Conservation (phyloP, 75 land plant genomes). For the Picea glauca region DNA sequence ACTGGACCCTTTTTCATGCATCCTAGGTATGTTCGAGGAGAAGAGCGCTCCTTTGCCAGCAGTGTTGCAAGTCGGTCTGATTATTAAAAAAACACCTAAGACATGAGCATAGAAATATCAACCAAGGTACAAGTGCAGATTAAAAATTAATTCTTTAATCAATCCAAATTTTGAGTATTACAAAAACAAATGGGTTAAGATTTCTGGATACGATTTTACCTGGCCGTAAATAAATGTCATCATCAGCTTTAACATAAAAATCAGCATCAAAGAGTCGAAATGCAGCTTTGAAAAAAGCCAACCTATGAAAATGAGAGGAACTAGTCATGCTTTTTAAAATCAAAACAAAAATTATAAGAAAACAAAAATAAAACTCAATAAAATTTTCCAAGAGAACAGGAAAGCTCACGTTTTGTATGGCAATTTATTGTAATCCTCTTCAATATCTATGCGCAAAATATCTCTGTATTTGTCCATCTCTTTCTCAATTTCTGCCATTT, state of each 20-base stretch:
- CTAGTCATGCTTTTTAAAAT: background rate
- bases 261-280: constrained; percentile 82
- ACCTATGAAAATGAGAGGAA: constrained; percentile 29
- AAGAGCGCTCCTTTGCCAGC: constrained; percentile 65
- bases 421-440: constrained; percentile 76
- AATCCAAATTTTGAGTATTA: background rate
- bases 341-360: background rate
- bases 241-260: constrained; percentile 95
- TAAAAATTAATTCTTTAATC: background rate
- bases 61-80: constrained; percentile 85
- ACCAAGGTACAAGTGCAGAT: background rate
- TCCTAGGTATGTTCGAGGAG: constrained; percentile 80
- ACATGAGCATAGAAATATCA: background rate
- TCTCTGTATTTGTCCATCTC: constrained; percentile 82
- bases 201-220: constrained; percentile 31
- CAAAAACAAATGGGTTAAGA: background rate
- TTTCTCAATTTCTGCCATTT: constrained; percentile 58
- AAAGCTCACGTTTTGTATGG: constrained; percentile 81
- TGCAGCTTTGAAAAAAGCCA: constrained; percentile 90
- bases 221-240: constrained; percentile 93
- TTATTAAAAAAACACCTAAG: background rate
- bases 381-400: background rate
- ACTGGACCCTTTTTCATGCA: constrained; percentile 97
- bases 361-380: background rate
- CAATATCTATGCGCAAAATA: constrained; percentile 74